Evolutionary conservation across 1,284 basidiomycete species (phyloP).

Genomic region (Heimioporus punctisporus): DNA sequence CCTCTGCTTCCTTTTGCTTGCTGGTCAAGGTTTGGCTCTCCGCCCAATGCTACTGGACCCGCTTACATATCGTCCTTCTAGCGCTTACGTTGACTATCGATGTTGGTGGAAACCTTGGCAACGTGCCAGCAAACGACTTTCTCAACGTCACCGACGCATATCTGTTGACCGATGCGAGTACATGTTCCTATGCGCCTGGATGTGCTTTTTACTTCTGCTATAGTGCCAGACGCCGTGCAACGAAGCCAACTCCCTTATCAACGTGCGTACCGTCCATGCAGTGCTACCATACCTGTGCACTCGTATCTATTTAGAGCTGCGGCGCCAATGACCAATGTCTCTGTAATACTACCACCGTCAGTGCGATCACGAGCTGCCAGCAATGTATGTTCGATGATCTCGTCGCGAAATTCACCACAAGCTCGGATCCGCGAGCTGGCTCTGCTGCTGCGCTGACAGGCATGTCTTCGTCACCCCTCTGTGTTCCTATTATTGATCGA

Average conservation of each 20-base stretch:
- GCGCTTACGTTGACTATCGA: slow-evolving; percentile 53
- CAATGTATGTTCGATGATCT: slow-evolving; percentile 64
- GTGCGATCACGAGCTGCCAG: slow-evolving; percentile 50
- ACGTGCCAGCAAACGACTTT: slow-evolving; percentile 46
- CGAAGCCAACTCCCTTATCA: slow-evolving; percentile 38
- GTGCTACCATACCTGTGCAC: neutral
- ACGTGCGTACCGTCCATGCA: slow-evolving; percentile 32
- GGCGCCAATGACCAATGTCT: slow-evolving; percentile 48
- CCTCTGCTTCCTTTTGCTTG: slow-evolving; percentile 41
- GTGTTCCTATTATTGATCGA: neutral
- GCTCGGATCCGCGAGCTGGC: slow-evolving; percentile 55
- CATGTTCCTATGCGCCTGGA: neutral
- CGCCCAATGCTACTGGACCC: neutral
- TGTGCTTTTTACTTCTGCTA: slow-evolving; percentile 1
- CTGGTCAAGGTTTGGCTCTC: slow-evolving; percentile 50
- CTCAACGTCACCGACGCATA: slow-evolving; percentile 43
- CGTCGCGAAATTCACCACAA: slow-evolving; percentile 48
- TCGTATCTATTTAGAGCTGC: slow-evolving; percentile 18
- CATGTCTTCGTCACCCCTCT: slow-evolving; percentile 24
- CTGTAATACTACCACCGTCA: slow-evolving; percentile 45
- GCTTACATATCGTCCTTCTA: slow-evolving; percentile 17
- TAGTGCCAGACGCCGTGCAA: slow-evolving; percentile 50
- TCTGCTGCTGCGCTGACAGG: slow-evolving; percentile 54
- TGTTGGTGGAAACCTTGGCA: slow-evolving; percentile 38
- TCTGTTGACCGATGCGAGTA: slow-evolving; percentile 43